These are phyloP conservation scores for peach (Prunus persica) DNA, from an alignment of 306 rosid genomes.

Conservation along the genomic window DNA sequence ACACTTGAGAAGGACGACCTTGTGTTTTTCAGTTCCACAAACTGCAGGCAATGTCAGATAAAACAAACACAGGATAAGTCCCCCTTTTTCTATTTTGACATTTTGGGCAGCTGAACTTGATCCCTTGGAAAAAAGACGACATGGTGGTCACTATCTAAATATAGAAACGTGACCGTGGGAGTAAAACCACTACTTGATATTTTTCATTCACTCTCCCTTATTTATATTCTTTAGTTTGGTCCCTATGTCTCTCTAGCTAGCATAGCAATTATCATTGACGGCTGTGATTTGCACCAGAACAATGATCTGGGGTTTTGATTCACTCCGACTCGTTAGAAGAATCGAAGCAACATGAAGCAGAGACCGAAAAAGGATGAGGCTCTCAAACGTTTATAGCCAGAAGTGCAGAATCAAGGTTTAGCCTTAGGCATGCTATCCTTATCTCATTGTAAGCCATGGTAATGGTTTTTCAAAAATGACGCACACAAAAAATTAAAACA, in stretches of 20 bases:
- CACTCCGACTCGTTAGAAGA: not conserved
- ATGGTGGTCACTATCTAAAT: conserved; percentile 4
- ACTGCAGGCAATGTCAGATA: not conserved
- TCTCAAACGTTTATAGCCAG: too few species aligned
- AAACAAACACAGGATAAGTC: not conserved
- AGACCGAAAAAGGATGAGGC: too few species aligned
- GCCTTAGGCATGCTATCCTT: too few species aligned
- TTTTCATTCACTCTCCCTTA: not conserved
- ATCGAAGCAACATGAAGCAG: conserved; percentile 1
- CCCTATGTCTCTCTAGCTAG: not conserved
- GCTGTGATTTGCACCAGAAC: not conserved
- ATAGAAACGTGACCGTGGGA: not conserved
- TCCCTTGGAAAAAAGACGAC: not conserved
- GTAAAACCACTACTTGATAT: not conserved
- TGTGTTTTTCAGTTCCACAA: not conserved
- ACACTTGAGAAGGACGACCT: conserved; percentile 3
- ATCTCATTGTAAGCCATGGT: too few species aligned
- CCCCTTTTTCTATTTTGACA: not conserved
- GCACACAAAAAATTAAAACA: not conserved
- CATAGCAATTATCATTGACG: too few species aligned
- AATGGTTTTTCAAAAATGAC: too few species aligned
- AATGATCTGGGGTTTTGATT: too few species aligned
- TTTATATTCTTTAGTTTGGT: not conserved
- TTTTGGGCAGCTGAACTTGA: not conserved
- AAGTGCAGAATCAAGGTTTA: too few species aligned